Base-by-base conservation (phyloP, 192 early-diverging fungal genomes). In the Jimgerdemannia lactiflua region DNA sequence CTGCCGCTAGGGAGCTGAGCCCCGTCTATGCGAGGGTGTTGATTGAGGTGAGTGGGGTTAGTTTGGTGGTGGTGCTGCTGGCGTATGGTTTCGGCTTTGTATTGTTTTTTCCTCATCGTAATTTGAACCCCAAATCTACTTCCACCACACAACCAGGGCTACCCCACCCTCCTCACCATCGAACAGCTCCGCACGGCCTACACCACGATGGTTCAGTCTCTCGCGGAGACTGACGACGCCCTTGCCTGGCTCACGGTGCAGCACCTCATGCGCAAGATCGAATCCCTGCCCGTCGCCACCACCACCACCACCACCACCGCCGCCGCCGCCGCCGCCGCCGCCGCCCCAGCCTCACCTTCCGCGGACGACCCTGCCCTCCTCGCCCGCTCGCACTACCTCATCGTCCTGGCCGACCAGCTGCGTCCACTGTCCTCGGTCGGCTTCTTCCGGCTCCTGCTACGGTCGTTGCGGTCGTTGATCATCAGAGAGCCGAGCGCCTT, bases 221-320 rank as follows among this genome's bases (percentile, higher is more conserved):
- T 87, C 4, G 86, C 82, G 20, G 80, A 80, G 39, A 81, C 82
- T 1, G 86, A 89, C 67, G 85, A 87, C 70, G 83, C 85, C 3
- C 64, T 87, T 8, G 85, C 82, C 4, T 89, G 85, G 86, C 75
- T 85, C 6, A 86, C 85, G 64, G 83, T 89, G 8, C 76, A 83
- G 64, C 81, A 74, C 39, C 64, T 87, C 9, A 42, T 86, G 41
- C 68, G 79, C 20, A 82, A 79, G 70, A 83, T 87, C 20, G 75
- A 84, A 18, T 42, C 39, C 1, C 43, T 78, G 39, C 29, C 29
- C 0, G 29, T 29, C 29, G 29, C 29, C 29, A 29, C 29, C 29
- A 29, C 29, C 29, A 29, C 29, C 29, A 29, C 29, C 29, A 29
- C 29, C 29, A 29, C 29, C 29, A 29, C 29, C 29, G 1, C 29